Evolutionary conservation across 345 rosid genomes (phyloP).

Genomic region (Corymbia maculata): DNA sequence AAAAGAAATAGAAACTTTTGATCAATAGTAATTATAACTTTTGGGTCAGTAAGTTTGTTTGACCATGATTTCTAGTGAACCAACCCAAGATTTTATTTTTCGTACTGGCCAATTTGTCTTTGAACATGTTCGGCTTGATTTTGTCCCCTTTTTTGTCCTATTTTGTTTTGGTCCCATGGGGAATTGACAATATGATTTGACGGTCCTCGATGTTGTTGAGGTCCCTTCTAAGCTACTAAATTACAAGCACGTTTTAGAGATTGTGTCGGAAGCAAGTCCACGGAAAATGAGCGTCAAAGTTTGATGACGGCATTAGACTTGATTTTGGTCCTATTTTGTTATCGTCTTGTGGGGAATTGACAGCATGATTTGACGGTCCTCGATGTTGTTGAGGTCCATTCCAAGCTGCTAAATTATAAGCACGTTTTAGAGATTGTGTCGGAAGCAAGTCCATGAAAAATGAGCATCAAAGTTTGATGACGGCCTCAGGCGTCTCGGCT

Average conservation of each 20-base stretch:
- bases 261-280: background rate
- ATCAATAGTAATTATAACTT: no score
- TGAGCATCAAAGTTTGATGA: background rate
- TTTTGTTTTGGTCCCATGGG: background rate
- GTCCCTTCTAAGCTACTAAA: background rate
- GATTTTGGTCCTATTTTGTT: background rate
- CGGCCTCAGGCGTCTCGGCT: background rate
- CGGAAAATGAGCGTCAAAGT: background rate
- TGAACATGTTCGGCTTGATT: background rate
- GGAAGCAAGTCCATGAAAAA: background rate
- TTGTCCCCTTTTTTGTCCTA: background rate
- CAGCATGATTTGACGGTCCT: background rate
- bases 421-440: background rate
- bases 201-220: background rate
- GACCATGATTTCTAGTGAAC: background rate
- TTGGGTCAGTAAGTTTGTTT: background rate
- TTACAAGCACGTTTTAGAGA: background rate
- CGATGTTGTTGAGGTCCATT: background rate
- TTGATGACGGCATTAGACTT: background rate
- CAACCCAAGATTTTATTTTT: no score
- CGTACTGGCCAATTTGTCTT: background rate
- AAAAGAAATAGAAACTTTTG: background rate
- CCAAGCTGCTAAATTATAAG: background rate
- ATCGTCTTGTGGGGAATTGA: background rate
- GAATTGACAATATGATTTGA: background rate